phyloP scores from a whole-genome alignment of 305 asterid genomes.

The Fraxinus nigra region DNA sequence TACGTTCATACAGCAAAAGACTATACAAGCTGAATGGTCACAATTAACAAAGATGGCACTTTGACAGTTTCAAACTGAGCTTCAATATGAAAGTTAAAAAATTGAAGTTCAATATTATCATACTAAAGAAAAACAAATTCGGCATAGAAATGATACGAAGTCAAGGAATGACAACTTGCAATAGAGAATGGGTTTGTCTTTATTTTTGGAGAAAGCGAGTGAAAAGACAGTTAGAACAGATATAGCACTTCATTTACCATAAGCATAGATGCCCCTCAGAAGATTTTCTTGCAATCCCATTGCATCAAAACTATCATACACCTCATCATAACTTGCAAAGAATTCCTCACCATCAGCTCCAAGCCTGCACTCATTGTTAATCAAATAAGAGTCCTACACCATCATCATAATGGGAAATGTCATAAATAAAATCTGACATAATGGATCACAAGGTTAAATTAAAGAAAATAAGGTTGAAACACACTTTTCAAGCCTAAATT shows the following conservation, averaged over 20 bases:
- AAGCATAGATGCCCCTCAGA: constrained; percentile 88
- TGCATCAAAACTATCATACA: constrained; percentile 74
- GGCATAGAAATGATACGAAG: neutral
- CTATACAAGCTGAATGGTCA: neutral
- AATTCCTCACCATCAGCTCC: constrained; percentile 42
- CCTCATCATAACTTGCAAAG: constrained; percentile 84
- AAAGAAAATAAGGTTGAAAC: neutral
- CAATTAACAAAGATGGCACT: neutral
- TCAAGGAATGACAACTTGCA: neutral
- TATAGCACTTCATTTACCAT: constrained; percentile 39
- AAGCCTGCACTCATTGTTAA: neutral
- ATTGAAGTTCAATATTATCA: neutral
- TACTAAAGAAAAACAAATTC: neutral
- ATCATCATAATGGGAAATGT: neutral
- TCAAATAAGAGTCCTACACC: neutral
- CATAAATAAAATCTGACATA: neutral
- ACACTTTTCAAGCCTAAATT: neutral
- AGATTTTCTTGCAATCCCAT: constrained; percentile 91
- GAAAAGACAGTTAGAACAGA: neutral
- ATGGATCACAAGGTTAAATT: neutral
- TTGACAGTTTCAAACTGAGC: neutral
- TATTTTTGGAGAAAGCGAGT: neutral
- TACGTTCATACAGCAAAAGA: neutral
- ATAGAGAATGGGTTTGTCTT: neutral
- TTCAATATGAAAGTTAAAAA: neutral